Percentiles rank a stretch among this genome's conserved stretches.
Evolutionary conservation across 768 basidiomycete genomes (phyloP).

Genomic region (Ramaria sp.): DNA sequence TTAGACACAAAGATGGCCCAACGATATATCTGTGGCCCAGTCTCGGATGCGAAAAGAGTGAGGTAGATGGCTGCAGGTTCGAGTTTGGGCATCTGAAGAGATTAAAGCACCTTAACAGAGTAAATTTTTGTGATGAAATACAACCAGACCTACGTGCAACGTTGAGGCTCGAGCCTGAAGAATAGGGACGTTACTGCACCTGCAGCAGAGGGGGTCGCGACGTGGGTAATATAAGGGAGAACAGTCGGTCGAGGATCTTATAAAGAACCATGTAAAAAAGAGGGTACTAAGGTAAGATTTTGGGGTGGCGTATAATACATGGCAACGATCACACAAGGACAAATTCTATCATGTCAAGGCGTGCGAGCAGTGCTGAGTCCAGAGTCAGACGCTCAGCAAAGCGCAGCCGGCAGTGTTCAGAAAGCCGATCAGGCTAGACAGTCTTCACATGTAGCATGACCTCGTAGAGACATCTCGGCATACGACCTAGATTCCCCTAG

Average conservation of each 20-base stretch:
- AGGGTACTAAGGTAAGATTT: not conserved
- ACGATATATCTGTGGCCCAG: not conserved
- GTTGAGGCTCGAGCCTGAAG: not conserved
- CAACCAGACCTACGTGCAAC: not conserved
- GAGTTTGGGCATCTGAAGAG: not conserved
- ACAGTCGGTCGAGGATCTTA: not conserved
- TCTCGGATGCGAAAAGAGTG: conserved; percentile 1
- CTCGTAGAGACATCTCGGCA: not conserved
- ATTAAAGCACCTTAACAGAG: not conserved
- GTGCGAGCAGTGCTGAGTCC: not conserved
- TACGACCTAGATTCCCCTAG: not conserved
- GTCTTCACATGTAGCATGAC: not conserved
- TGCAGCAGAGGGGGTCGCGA: not conserved
- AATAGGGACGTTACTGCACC: not conserved
- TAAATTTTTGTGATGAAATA: too few species aligned
- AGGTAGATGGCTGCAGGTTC: conserved; percentile 6
- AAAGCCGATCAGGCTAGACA: not conserved
- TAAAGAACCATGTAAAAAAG: not conserved
- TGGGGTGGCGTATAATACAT: not conserved
- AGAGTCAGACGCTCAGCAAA: not conserved
- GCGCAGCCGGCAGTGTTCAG: not conserved
- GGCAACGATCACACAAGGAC: conserved; percentile 6
- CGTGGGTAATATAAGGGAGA: not conserved
- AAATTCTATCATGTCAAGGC: not conserved
- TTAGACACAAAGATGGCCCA: conserved; percentile 3